Evolutionary conservation across 169 alveolate species (phyloP).

Genomic region (Eimeria brunetti): DNA sequence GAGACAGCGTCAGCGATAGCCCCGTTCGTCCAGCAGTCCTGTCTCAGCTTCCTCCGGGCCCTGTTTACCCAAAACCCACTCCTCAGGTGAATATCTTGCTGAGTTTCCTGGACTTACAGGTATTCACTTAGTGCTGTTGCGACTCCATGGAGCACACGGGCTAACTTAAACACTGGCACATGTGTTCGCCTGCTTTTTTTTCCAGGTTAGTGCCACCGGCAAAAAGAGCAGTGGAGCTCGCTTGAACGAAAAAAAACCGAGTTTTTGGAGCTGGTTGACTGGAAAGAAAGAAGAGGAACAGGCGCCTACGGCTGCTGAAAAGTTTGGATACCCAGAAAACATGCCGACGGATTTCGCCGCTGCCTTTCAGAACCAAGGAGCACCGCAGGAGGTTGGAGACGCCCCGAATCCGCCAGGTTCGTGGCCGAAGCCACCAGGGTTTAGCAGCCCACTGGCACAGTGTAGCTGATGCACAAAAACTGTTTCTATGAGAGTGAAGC

Average conservation of each 20-base stretch:
- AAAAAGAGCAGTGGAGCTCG: slow-evolving; percentile 64
- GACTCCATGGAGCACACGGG: background rate
- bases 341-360: slow-evolving; percentile 87
- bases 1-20: slow-evolving; percentile 31
- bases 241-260: slow-evolving; percentile 77
- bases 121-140: background rate
- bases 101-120: background rate
- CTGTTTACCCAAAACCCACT: slow-evolving; percentile 76
- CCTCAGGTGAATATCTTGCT: slow-evolving; percentile 60
- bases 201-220: slow-evolving; percentile 62
- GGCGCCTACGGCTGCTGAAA: slow-evolving; percentile 68
- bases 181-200: slow-evolving; percentile 53
- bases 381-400: background rate
- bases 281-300: slow-evolving; percentile 82
- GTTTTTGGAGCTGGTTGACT: slow-evolving; percentile 85
- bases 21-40: slow-evolving; percentile 54
- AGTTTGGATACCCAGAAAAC: slow-evolving; percentile 81
- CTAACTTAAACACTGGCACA: slow-evolving; percentile 14
- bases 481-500: background rate
- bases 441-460: background rate
- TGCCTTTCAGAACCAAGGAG: slow-evolving; percentile 84
- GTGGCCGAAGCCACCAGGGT: background rate
- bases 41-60: slow-evolving; percentile 79
- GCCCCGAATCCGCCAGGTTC: background rate
- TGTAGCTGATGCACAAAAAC: background rate